A percentile compares a stretch with the other conserved stretches of the same genome.
These are phyloP conservation scores for Fusarium sp. DNA, from an alignment of 2,329 filamentous ascomycete genomes.

Conservation along the genomic window DNA sequence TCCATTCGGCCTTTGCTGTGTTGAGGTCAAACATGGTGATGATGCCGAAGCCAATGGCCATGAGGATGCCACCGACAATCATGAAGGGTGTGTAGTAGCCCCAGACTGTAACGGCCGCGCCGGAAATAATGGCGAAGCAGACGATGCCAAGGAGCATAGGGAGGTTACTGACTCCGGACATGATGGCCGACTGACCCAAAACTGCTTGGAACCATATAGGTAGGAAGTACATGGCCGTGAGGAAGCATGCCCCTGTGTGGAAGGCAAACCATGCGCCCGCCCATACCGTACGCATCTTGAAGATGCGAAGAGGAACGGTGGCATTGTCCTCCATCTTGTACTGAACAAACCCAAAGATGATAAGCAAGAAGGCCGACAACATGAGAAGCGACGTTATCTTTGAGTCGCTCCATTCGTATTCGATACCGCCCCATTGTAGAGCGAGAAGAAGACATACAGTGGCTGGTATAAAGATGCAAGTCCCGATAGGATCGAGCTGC, in stretches of 20 bases:
- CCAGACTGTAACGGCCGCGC: slow-evolving; percentile 50
- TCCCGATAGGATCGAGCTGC: slow-evolving; percentile 49
- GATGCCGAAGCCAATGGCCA: slow-evolving; percentile 55
- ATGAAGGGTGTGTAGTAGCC: slow-evolving; percentile 62
- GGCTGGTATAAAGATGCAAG: slow-evolving; percentile 49
- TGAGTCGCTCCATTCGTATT: slow-evolving; percentile 46
- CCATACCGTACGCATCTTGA: slow-evolving; percentile 55
- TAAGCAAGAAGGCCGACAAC: slow-evolving; percentile 48
- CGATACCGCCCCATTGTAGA: slow-evolving; percentile 62
- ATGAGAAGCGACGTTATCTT: slow-evolving; percentile 47
- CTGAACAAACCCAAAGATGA: slow-evolving; percentile 54
- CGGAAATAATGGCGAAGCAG: slow-evolving; percentile 49
- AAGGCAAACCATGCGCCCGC: slow-evolving; percentile 52
- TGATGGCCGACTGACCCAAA: slow-evolving; percentile 52
- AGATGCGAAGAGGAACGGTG: slow-evolving; percentile 57
- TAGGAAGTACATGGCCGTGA: slow-evolving; percentile 53
- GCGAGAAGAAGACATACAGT: slow-evolving; percentile 62
- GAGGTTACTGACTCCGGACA: slow-evolving; percentile 56
- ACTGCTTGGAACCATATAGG: slow-evolving; percentile 62
- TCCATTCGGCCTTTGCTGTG: slow-evolving; percentile 54
- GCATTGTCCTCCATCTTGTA: slow-evolving; percentile 54
- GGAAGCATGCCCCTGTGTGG: slow-evolving; percentile 52
- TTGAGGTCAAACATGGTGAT: slow-evolving; percentile 55
- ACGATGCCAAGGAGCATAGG: slow-evolving; percentile 55
- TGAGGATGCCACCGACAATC: slow-evolving; percentile 50